A percentile compares a stretch with the other conserved stretches of the same genome.
Conservation (phyloP, 192 early-diverging fungal species). For the Backusella circina region DNA sequence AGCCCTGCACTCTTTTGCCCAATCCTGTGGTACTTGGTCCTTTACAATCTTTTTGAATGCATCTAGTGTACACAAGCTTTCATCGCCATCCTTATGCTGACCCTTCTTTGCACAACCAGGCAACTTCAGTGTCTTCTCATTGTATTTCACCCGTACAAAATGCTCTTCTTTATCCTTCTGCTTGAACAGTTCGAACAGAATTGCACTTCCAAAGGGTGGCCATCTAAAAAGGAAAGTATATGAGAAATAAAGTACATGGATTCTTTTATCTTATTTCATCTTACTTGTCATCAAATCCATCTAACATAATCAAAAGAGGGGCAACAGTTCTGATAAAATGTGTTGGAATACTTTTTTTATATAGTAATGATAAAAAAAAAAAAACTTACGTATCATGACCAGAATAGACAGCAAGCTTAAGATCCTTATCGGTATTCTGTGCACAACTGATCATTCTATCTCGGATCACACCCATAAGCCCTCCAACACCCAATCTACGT, state of each 20-base stretch:
- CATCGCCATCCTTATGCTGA: constrained; percentile 28
- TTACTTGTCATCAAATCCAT: constrained; percentile 33
- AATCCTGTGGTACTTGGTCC: constrained; percentile 31
- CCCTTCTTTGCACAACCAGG: constrained; percentile 26
- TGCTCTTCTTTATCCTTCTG: constrained; percentile 19
- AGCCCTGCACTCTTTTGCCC: constrained; percentile 29
- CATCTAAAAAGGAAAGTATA: constrained; percentile 20
- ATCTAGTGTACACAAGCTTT: constrained; percentile 32
- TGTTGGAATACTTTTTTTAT: background rate
- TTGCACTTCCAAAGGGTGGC: constrained; percentile 38
- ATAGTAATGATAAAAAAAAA: background rate
- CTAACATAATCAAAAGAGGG: constrained; percentile 29
- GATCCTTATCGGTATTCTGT: constrained; percentile 19
- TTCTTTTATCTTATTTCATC: background rate
- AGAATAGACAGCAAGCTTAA: constrained; percentile 35
- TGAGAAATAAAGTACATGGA: background rate
- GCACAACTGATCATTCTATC: constrained; percentile 31
- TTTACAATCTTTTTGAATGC: constrained; percentile 32
- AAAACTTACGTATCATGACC: constrained; percentile 38
- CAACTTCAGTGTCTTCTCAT: constrained; percentile 26
- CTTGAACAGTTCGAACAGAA: constrained; percentile 40
- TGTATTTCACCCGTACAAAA: constrained; percentile 37
- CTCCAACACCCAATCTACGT: constrained; percentile 31
- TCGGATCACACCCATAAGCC: constrained; percentile 30
- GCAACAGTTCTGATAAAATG: constrained; percentile 28